Base-by-base conservation (phyloP, 1,284 basidiomycete genomes). In the Fomes fomentarius region DNA sequence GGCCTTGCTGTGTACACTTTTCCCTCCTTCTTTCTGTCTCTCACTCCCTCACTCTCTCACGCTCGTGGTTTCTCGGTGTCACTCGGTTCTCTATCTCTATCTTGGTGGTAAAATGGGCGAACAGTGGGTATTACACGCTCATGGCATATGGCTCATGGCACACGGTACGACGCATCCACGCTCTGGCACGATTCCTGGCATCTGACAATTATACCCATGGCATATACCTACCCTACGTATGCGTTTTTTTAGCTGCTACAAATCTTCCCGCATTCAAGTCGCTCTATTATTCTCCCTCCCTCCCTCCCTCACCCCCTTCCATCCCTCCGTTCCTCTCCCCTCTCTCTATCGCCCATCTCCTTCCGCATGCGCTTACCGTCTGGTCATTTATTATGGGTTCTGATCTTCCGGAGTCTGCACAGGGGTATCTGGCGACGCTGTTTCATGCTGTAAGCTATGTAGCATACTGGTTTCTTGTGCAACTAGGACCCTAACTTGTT, bases 151-250 rank as follows among this genome's bases (percentile, higher is more conserved):
- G 28, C 28, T 17, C 33, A 48, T 41, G 21, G 39, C 44, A 43
- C 47, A 44, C 44, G 49, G 37, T 48, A 54, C 45, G 49, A 52
- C 48, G 48, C 52, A 44, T 43, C 48, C 51, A 50, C 40, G 50
- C 38, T 42, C 47, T 46, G 30, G 38, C 57, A 54, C 45, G 46
- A 40, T 38, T 37, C 17, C 25, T 54, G n/a, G 45, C 52, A 46
- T 46, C 30, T 49, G 47, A 49, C 47, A 41, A 15, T 49, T 52
- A 58, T 58, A 58, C 52, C 52, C 57, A 33, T 44, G 50, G 38
- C 50, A 54, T 48, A 54, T 54, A 52, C 49, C 52, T 54, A 58
- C 57, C 45, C 38, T 58, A 58, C 46, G 30, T 42, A 42, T 40
- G 40, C 19, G 30, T 12, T 40, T n/a, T n/a, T n/a, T 31, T 42